These are phyloP conservation scores for Albophoma yamanashiensis DNA, from an alignment of 2,329 filamentous ascomycete species.

Conservation along the genomic window DNA sequence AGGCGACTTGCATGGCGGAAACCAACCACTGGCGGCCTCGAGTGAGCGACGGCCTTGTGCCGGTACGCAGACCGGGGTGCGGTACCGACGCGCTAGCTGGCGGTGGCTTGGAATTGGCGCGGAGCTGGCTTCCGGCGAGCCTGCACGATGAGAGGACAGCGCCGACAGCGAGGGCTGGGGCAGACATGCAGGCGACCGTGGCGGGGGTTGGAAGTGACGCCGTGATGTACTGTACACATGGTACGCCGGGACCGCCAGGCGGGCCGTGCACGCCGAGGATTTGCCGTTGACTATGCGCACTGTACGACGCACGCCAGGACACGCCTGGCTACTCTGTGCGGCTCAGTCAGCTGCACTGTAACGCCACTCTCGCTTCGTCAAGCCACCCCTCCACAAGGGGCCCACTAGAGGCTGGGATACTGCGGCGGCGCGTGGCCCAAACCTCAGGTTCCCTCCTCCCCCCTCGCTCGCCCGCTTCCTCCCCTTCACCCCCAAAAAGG, in stretches of 20 bases:
- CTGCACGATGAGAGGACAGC: background rate
- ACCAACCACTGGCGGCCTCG: background rate
- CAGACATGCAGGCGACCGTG: background rate
- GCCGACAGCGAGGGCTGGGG: background rate
- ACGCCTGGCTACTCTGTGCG: background rate
- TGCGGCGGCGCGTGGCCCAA: constrained; percentile 1
- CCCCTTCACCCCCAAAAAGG: constrained; percentile 22
- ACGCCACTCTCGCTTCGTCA: background rate
- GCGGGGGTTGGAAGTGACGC: background rate
- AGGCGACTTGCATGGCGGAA: background rate
- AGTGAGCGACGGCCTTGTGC: constrained; percentile 1
- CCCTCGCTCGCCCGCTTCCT: constrained; percentile 7
- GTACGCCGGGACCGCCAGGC: background rate
- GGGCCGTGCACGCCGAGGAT: background rate
- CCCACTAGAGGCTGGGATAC: background rate
- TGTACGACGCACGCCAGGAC: background rate
- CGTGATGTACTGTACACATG: background rate
- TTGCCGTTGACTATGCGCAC: background rate
- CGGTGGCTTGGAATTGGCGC: constrained; percentile 3
- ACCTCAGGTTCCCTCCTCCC: background rate
- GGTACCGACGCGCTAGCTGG: background rate
- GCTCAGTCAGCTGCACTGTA: background rate
- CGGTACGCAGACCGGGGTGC: background rate
- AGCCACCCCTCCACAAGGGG: constrained; percentile 3
- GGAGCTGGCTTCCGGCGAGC: background rate